Percentiles rank a stretch among this genome's conserved stretches.
These are phyloP conservation scores for Cytospora leucostoma DNA, from an alignment of 2,329 filamentous ascomycete genomes.

Conservation along the genomic window DNA sequence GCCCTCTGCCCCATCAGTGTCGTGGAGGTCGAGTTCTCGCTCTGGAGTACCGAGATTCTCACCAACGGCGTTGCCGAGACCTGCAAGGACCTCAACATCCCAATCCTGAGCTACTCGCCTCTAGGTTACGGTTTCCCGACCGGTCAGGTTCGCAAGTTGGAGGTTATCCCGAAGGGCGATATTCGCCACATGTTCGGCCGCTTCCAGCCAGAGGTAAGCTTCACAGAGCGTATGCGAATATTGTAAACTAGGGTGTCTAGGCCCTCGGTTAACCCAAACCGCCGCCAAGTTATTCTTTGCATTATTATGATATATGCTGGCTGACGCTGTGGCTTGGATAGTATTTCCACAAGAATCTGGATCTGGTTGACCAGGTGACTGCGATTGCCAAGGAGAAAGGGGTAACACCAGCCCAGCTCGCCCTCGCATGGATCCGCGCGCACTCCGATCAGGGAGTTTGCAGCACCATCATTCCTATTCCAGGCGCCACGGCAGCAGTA, in stretches of 20 bases:
- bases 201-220: conserved; percentile 49
- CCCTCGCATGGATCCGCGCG: conserved; percentile 11
- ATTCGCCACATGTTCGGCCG: conserved; percentile 46
- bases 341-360: conserved; percentile 12
- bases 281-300: too few species aligned
- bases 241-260: too few species aligned
- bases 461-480: conserved; percentile 10
- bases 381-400: not conserved
- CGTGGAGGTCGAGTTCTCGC: conserved; percentile 62
- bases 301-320: too few species aligned
- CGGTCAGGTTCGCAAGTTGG: conserved; percentile 46
- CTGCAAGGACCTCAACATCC: conserved; percentile 58
- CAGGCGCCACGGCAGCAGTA: conserved; percentile 1
- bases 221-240: too few species aligned
- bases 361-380: conserved; percentile 7
- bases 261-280: too few species aligned
- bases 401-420: conserved; percentile 13
- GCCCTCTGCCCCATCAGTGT: conserved; percentile 57
- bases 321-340: not conserved
- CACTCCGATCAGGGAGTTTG: conserved; percentile 4
- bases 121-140: conserved; percentile 59
- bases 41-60: conserved; percentile 58
- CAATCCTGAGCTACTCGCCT: conserved; percentile 61
- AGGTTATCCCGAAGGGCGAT: conserved; percentile 51
- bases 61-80: conserved; percentile 58